phyloP scores from a whole-genome alignment of 352 stramenopile species.

The Phytophthora vignae region DNA sequence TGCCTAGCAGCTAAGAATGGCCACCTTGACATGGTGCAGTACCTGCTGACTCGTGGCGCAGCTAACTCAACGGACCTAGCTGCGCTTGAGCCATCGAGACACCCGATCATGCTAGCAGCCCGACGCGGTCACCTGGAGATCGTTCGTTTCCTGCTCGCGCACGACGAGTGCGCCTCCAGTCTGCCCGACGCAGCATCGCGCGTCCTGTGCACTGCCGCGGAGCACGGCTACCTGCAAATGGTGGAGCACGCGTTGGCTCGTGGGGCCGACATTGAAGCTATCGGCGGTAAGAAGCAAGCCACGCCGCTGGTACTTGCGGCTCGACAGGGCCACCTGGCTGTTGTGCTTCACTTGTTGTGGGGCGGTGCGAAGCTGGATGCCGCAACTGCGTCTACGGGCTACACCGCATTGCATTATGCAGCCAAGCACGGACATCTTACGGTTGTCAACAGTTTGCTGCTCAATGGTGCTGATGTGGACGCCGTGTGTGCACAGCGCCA shows the following conservation, averaged over 20 bases:
- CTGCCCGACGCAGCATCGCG: conserved; percentile 48
- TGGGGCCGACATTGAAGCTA: conserved; percentile 46
- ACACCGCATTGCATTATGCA: conserved; percentile 62
- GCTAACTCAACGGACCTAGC: conserved; percentile 32
- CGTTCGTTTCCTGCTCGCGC: conserved; percentile 50
- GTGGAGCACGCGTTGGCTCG: conserved; percentile 56
- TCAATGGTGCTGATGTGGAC: conserved; percentile 62
- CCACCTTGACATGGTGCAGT: conserved; percentile 63
- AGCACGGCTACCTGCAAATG: conserved; percentile 62
- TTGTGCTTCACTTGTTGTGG: conserved; percentile 64
- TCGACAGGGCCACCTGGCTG: conserved; percentile 51
- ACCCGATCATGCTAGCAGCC: conserved; percentile 56
- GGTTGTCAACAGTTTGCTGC: conserved; percentile 62
- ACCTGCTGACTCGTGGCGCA: conserved; percentile 37
- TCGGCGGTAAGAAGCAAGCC: conserved; percentile 42
- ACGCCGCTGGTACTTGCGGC: conserved; percentile 60
- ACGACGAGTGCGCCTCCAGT: conserved; percentile 43
- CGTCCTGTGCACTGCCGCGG: conserved; percentile 53
- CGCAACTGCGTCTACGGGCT: conserved; percentile 45
- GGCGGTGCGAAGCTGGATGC: conserved; percentile 52
- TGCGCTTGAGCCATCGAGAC: conserved; percentile 36
- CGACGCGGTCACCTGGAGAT: conserved; percentile 56
- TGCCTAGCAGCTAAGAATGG: conserved; percentile 61
- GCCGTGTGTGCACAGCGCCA: conserved; percentile 45
- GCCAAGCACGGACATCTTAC: conserved; percentile 61